Evolutionary conservation across 176 grass and related monocot species (phyloP).

Genomic region (Carex littledalei): DNA sequence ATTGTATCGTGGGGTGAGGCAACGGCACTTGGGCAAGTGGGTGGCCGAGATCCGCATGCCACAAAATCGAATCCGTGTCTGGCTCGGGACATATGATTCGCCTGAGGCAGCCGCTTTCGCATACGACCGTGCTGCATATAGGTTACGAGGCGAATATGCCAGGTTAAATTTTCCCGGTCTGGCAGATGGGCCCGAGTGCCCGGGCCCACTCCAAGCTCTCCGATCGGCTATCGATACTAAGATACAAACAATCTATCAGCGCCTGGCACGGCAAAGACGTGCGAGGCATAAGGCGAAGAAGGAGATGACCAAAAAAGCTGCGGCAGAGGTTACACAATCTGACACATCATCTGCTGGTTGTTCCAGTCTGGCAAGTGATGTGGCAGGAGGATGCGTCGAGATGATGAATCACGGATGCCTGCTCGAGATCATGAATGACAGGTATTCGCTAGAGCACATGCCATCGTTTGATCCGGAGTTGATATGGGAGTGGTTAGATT

Average conservation of each 20-base stretch:
- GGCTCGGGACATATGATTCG: conserved; percentile 97
- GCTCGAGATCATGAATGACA: conserved; percentile 26
- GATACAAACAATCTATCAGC: conserved; percentile 83
- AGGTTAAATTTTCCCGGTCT: conserved; percentile 94
- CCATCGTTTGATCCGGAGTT: conserved; percentile 87
- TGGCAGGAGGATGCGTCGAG: conserved; percentile 20
- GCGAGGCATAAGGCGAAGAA: conserved; percentile 32
- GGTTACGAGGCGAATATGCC: conserved; percentile 92
- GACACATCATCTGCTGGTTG: conserved; percentile 11
- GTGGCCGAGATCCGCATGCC: conserved; percentile 87
- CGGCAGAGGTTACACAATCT: not conserved
- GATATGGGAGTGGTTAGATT: conserved; percentile 59
- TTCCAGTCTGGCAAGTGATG: not conserved
- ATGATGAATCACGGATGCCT: not conserved
- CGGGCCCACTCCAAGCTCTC: conserved; percentile 43
- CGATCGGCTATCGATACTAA: conserved; percentile 63
- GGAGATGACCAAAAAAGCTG: not conserved
- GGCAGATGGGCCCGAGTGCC: conserved; percentile 35
- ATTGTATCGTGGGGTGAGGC: conserved; percentile 85
- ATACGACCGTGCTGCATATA: conserved; percentile 79
- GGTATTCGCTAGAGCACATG: conserved; percentile 49
- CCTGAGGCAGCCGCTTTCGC: conserved; percentile 83
- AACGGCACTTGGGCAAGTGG: conserved; percentile 97
- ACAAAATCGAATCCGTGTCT: conserved; percentile 85
- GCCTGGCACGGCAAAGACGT: conserved; percentile 45